Base-by-base conservation (phyloP, 495 filamentous ascomycete species). In the Amphirosellinia nigrospora region DNA sequence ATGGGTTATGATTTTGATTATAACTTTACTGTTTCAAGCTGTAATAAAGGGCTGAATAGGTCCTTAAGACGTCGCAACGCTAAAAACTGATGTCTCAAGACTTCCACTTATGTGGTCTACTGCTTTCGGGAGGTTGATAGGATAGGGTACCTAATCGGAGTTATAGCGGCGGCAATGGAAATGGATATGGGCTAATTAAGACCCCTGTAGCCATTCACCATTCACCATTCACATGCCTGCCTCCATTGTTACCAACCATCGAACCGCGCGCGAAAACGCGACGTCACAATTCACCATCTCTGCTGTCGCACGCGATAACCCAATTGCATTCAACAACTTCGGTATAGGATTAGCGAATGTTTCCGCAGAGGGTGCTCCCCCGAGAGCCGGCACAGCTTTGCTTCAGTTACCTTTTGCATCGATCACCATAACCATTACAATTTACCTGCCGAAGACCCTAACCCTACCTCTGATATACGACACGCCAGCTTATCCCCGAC, bases 221-320 rank as follows among this genome's bases (percentile, higher is more conserved):
- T n/a, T n/a, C n/a, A n/a, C n/a, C n/a, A n/a, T n/a, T 50, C 62
- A 50, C 61, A 50, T 50, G 43, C 43, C 36, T 19, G 26, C 43
- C 36, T 19, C 13, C 26, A 39, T 39, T 62, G 36, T 45, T 30
- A 36, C 34, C 1, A 8, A 4, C 56, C 16, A 16, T 38, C 23
- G 63, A 65, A 65, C 63, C 63, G 63, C 63, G 63, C 63, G 63
- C 63, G 38, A 52, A 52, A 30, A 52, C 62, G 62, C 62, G 62
- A 65, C 62, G 62, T 65, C 62, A 65, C 45, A 65, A 36, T 46
- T 65, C 26, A 41, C 46, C 30, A 16, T 38, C 16, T 30, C 23
- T 36, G 3, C 30, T 13, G 28, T 30, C 28, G 50, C 63, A 52
- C 34, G 32, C 46, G 2, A 10, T 21, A 21, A 21, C 39, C 63